Evolutionary conservation across 1,284 basidiomycete species (phyloP), one percentile per base, ranked within the genome.

Genomic region (Mycosarcoma maydis): DNA sequence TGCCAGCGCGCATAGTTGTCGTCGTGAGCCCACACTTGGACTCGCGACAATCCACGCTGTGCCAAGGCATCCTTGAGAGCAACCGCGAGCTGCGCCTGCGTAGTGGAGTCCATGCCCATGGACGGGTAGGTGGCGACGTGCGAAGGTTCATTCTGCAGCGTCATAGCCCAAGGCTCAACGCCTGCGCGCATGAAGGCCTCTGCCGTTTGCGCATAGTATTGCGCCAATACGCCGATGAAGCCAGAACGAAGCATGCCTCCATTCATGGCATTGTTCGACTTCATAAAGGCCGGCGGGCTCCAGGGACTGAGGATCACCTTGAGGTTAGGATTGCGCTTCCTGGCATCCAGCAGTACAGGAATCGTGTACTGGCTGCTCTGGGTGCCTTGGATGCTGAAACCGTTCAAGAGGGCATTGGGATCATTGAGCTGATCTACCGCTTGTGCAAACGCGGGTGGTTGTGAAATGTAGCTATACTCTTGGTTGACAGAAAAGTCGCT

Each of bases 111-210:
- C 57, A 77, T 59, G 2, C 65, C 52, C 64, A 69, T 77, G 10
- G 59, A 62, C 3, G 73, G 72, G 17, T 74, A 77, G 3, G 56
- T 27, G 2, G 68, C 61, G 27, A 54, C 33, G 14, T 62, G 45
- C 2, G 50, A 51, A 3, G 75, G 75, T 49, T 77, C 75, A 42
- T 77, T 77, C 33, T 77, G 75, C 17, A 77, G 33, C 20, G 73
- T 71, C 57, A 77, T 52, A 1, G 71, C 72, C 54, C 54, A 76
- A 11, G 74, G 61, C 14, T 9, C n/a, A 0, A 77, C 55, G 2
- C 74, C 71, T 4, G 54, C 66, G 1, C 20, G 6, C 27, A 26
- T 9, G 48, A 55, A 74, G 1, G 64, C 53, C 19, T 45, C 33
- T 2, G 71, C 68, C 9, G 68, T 44, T 4, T 46, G 38, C 17